A percentile compares a stretch with the other conserved stretches of the same genome.
Evolutionary conservation across 352 stramenopile species (phyloP).

Genomic region (Globisporangium polare): DNA sequence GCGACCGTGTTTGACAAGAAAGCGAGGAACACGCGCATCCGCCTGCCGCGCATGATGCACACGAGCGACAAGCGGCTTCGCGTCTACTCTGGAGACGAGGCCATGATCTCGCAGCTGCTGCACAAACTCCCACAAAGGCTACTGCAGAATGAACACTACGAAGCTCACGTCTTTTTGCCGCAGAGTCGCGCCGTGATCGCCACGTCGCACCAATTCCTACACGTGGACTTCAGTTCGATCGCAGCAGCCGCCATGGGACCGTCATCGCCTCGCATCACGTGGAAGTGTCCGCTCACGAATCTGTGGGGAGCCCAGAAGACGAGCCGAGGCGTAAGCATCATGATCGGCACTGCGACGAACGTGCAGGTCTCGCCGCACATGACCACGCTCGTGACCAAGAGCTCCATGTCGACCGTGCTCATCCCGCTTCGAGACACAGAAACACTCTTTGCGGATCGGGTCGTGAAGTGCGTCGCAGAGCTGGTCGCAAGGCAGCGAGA

Average conservation of each 20-base stretch:
- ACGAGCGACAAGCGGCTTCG: conserved; percentile 72
- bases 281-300: conserved; percentile 39
- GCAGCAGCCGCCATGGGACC: conserved; percentile 18
- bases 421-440: conserved; percentile 41
- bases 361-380: conserved; percentile 25
- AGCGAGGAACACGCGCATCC: conserved; percentile 49
- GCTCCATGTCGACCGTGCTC: conserved; percentile 46
- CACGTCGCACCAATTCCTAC: conserved; percentile 73
- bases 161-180: conserved; percentile 70
- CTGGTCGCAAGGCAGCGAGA: conserved; percentile 42
- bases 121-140: conserved; percentile 50
- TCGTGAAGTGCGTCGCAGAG: conserved; percentile 38
- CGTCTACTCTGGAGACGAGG: conserved; percentile 74
- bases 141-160: conserved; percentile 74
- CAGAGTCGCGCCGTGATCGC: conserved; percentile 58
- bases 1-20: conserved; percentile 82
- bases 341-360: conserved; percentile 37
- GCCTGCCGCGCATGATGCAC: conserved; percentile 75
- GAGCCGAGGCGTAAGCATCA: conserved; percentile 35
- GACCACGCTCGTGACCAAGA: conserved; percentile 30
- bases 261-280: conserved; percentile 31
- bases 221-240: conserved; percentile 38
- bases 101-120: conserved; percentile 60
- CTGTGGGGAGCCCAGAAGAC: conserved; percentile 45
- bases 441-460: conserved; percentile 19